Conservation (phyloP, 345 rosid species). For the Lepidium africanum region DNA sequence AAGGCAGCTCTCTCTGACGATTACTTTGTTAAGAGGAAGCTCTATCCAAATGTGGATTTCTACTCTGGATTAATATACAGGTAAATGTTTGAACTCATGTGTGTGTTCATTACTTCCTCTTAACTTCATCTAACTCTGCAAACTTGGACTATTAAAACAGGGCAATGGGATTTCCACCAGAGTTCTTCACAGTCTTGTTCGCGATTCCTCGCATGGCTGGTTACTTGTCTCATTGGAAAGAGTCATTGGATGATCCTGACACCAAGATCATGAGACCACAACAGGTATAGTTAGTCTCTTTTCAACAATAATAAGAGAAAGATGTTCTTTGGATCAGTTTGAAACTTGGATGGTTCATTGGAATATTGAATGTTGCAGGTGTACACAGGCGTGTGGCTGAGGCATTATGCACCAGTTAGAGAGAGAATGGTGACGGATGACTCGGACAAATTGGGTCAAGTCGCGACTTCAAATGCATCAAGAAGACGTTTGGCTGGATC, state of each 20-base stretch:
- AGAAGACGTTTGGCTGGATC: slow-evolving; percentile 78
- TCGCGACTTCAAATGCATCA: slow-evolving; percentile 76
- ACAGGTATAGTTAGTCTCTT: slow-evolving; percentile 44
- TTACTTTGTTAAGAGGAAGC: slow-evolving; percentile 79
- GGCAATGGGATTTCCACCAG: slow-evolving; percentile 98
- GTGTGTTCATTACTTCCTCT: neutral
- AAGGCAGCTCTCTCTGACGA: slow-evolving; percentile 94
- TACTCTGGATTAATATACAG: slow-evolving; percentile 93
- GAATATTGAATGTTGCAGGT: slow-evolving; percentile 41
- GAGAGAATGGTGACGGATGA: slow-evolving; percentile 44
- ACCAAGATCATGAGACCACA: slow-evolving; percentile 99
- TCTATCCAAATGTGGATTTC: slow-evolving; percentile 98
- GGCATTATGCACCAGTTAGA: slow-evolving; percentile 62
- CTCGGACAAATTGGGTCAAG: slow-evolving; percentile 53
- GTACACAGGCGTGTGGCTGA: slow-evolving; percentile 80
- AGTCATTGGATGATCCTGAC: slow-evolving; percentile 95
- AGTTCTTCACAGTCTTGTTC: slow-evolving; percentile 86
- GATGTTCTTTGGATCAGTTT: neutral
- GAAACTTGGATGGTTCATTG: neutral
- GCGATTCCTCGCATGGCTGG: slow-evolving; percentile 99
- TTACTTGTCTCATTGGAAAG: slow-evolving; percentile 87
- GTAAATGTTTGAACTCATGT: slow-evolving; percentile 27
- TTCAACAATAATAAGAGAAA: neutral
- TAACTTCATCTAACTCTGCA: neutral
- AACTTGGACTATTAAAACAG: slow-evolving; percentile 31